These are phyloP conservation scores for Boeremia lycopersici DNA, from an alignment of 2,329 filamentous ascomycete species.

Conservation along the genomic window DNA sequence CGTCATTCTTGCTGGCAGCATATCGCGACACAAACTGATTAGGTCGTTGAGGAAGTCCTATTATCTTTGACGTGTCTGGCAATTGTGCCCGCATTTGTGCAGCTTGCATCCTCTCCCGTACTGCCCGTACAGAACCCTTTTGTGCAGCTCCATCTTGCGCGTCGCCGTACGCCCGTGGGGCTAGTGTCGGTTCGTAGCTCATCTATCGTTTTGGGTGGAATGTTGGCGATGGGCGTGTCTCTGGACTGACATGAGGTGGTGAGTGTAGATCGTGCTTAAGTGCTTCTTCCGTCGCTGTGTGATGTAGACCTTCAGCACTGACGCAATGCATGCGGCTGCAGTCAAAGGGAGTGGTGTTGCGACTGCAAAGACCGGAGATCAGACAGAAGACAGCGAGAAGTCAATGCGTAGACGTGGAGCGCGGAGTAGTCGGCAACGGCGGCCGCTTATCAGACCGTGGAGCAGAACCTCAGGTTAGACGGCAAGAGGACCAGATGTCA, in stretches of 20 bases:
- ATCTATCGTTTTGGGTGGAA: slow-evolving; percentile 37
- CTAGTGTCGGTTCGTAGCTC: slow-evolving; percentile 46
- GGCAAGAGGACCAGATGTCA: background rate
- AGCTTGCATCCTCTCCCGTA: slow-evolving; percentile 42
- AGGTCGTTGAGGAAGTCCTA: slow-evolving; percentile 44
- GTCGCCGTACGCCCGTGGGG: slow-evolving; percentile 40
- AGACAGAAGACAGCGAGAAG: slow-evolving; percentile 14
- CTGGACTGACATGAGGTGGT: slow-evolving; percentile 40
- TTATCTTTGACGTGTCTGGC: slow-evolving; percentile 41
- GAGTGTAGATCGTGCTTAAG: background rate
- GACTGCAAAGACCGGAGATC: slow-evolving; percentile 15
- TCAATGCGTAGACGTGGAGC: slow-evolving; percentile 24
- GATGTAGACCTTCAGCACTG: background rate
- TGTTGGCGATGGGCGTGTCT: slow-evolving; percentile 41
- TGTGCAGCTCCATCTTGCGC: slow-evolving; percentile 27
- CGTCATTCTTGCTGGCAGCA: slow-evolving; percentile 20
- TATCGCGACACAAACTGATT: slow-evolving; percentile 42
- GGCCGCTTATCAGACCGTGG: background rate
- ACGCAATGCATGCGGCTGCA: slow-evolving; percentile 12
- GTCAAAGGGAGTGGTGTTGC: slow-evolving; percentile 13
- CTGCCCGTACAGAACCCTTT: slow-evolving; percentile 47
- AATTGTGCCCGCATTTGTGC: slow-evolving; percentile 36
- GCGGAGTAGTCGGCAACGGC: slow-evolving; percentile 11
- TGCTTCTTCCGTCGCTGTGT: slow-evolving; percentile 8
- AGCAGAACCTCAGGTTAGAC: slow-evolving; percentile 8